Percentiles rank a stretch among this genome's conserved stretches.
Evolutionary conservation across 345 rosid species (phyloP).

Genomic region (Camelina neglecta): DNA sequence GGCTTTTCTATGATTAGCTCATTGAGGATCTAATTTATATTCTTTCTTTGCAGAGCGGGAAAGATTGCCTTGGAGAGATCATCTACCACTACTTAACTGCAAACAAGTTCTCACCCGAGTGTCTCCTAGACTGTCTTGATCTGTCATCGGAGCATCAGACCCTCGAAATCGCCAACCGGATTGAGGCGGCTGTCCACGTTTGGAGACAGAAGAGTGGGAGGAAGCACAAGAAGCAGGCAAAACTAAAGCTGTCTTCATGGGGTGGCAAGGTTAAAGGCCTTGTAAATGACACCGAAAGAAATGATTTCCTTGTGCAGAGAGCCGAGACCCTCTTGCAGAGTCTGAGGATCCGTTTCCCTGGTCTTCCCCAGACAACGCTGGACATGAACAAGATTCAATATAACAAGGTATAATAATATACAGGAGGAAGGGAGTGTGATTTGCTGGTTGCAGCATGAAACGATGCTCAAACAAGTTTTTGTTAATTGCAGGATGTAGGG

Average conservation of each 20-base stretch:
- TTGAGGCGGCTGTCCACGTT: conserved; percentile 83
- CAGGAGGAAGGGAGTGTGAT: neutral
- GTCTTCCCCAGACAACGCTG: conserved; percentile 88
- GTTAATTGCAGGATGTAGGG: conserved; percentile 81
- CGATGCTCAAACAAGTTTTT: neutral
- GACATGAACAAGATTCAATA: conserved; percentile 98
- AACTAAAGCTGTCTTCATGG: conserved; percentile 66
- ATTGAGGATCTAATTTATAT: neutral
- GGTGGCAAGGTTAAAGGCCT: conserved; percentile 93
- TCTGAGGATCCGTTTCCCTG: conserved; percentile 81
- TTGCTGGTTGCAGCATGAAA: neutral
- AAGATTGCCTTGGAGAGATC: conserved; percentile 79
- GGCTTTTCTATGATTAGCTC: neutral
- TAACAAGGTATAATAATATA: conserved; percentile 58
- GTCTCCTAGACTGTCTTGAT: conserved; percentile 86
- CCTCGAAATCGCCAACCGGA: conserved; percentile 77
- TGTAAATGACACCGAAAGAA: conserved; percentile 65
- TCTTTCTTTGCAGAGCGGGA: conserved; percentile 60
- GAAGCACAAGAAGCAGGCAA: conserved; percentile 50
- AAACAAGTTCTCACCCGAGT: conserved; percentile 81
- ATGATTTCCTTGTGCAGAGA: conserved; percentile 63
- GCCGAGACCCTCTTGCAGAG: conserved; percentile 80
- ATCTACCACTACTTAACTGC: conserved; percentile 82
- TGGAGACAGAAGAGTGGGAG: conserved; percentile 77
- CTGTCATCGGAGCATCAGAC: conserved; percentile 86